Conservation (phyloP, 176 grass and related monocot genomes). For the Avena eriantha region DNA sequence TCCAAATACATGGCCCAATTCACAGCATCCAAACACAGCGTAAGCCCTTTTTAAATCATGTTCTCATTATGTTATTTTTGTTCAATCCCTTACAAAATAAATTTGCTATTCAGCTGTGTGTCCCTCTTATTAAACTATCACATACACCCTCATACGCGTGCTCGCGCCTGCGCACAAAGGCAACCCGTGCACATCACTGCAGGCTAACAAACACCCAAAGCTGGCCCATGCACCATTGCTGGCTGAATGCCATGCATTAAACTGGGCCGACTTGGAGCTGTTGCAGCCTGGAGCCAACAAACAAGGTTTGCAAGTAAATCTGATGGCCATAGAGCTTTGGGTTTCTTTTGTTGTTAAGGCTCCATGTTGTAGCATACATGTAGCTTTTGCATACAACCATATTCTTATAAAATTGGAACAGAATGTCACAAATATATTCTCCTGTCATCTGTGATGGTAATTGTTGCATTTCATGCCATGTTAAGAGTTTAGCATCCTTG, state of each 20-base stretch:
- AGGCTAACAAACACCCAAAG: background rate
- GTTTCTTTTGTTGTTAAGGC: conserved; percentile 1
- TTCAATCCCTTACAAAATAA: background rate
- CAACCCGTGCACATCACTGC: background rate
- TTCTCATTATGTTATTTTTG: background rate
- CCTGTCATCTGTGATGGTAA: background rate
- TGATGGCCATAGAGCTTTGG: conserved; percentile 14
- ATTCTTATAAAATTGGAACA: background rate
- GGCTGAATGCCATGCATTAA: conserved; percentile 26
- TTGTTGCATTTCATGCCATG: background rate
- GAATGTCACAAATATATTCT: background rate
- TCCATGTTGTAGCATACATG: background rate
- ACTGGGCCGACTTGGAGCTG: background rate
- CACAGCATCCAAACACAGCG: too few relatives aligned
- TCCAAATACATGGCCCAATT: too few relatives aligned
- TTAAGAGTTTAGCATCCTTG: background rate
- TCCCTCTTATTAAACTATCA: too few relatives aligned
- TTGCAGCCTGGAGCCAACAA: background rate
- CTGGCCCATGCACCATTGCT: background rate
- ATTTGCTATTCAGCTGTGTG: background rate
- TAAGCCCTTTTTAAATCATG: too few relatives aligned
- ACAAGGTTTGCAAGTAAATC: conserved; percentile 12
- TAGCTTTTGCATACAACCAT: background rate
- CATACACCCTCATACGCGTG: too few relatives aligned
- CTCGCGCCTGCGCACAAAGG: background rate